These are phyloP conservation scores for Talaromyces adpressus DNA, from an alignment of 495 filamentous ascomycete species.

Conservation along the genomic window DNA sequence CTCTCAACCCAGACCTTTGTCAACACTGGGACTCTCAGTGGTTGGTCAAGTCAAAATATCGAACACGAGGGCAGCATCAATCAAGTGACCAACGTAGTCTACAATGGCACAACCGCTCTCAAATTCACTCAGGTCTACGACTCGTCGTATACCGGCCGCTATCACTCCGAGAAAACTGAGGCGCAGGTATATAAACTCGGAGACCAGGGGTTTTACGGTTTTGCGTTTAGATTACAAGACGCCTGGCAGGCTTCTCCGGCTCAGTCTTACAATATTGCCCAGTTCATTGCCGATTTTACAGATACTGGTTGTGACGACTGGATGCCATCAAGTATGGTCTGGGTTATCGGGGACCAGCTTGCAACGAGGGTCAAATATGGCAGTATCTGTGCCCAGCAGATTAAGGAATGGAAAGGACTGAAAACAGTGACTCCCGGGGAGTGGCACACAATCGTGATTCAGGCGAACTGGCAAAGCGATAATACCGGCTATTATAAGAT, in stretches of 20 bases:
- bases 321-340: constrained; percentile 50
- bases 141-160: constrained; percentile 39
- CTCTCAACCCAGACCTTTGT: constrained; percentile 33
- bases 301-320: constrained; percentile 42
- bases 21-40: constrained; percentile 42
- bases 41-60: constrained; percentile 39
- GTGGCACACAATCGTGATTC: constrained; percentile 45
- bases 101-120: constrained; percentile 38
- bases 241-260: constrained; percentile 42
- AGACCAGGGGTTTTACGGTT: constrained; percentile 48
- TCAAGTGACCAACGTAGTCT: constrained; percentile 38
- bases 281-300: constrained; percentile 50
- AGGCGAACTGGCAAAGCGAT: constrained; percentile 42
- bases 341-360: constrained; percentile 40
- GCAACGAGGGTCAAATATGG: constrained; percentile 40
- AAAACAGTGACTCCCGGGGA: constrained; percentile 33
- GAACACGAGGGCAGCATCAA: constrained; percentile 38
- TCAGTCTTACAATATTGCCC: constrained; percentile 46
- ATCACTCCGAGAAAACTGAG: constrained; percentile 48
- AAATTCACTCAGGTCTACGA: constrained; percentile 48
- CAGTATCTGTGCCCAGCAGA: constrained; percentile 31
- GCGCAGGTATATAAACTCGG: constrained; percentile 41
- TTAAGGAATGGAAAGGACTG: constrained; percentile 21
- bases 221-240: constrained; percentile 43
- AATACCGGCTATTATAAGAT: constrained; percentile 40